These are phyloP conservation scores for Orbilia ellipsospora DNA, from an alignment of 2,329 filamentous ascomycete genomes.

Conservation along the genomic window DNA sequence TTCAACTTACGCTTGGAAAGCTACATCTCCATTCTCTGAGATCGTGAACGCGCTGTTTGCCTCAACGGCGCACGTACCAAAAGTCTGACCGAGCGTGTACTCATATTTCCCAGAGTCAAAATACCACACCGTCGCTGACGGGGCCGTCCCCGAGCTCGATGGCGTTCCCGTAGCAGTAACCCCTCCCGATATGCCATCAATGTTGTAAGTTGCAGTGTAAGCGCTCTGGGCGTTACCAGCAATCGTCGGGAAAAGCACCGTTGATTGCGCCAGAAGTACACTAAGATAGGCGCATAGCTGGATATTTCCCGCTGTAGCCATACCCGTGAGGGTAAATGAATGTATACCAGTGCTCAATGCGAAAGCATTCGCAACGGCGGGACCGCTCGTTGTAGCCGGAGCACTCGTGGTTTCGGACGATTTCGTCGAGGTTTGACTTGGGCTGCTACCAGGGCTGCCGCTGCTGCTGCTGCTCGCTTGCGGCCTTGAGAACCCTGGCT, in stretches of 20 bases:
- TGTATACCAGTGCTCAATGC: slow-evolving; percentile 1
- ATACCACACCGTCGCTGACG: slow-evolving; percentile 8
- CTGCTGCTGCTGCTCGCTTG: background rate
- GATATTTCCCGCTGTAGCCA: background rate
- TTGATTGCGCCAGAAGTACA: background rate
- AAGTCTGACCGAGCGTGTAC: background rate
- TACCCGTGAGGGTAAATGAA: background rate
- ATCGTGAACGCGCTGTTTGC: background rate
- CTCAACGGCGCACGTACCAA: background rate
- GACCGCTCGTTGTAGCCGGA: background rate
- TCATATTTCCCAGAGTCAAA: background rate
- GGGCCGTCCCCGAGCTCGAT: background rate
- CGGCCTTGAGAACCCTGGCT: too few species aligned
- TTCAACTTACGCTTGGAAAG: slow-evolving; percentile 4
- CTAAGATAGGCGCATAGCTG: slow-evolving; percentile 7
- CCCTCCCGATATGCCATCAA: background rate
- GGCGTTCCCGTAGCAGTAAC: background rate
- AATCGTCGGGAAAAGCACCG: background rate
- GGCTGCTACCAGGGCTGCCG: background rate
- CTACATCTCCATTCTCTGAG: background rate
- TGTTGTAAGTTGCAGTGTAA: slow-evolving; percentile 6
- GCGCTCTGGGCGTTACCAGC: background rate
- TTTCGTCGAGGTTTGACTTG: background rate
- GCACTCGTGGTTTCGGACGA: background rate
- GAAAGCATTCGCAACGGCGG: background rate